Percentiles rank a stretch among this genome's conserved stretches.
phyloP scores from a whole-genome alignment of 805 yeast genomes.

The Barnettozyma salicaria region DNA sequence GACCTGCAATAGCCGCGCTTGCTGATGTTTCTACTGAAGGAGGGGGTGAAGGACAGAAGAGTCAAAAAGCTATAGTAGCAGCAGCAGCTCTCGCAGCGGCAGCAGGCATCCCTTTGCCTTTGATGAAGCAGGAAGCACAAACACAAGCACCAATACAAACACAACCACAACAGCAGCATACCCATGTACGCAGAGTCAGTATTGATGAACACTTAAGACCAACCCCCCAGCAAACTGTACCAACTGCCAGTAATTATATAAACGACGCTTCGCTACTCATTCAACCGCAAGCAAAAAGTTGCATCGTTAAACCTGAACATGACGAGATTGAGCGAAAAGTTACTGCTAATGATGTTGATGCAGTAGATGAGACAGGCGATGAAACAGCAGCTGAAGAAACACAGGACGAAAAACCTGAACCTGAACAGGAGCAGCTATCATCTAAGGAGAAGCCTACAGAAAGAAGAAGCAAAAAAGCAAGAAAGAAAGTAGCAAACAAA shows the following conservation, averaged over 20 bases:
- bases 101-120: constrained; percentile 67
- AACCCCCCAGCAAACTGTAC: not conserved
- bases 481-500: constrained; percentile 11
- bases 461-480: constrained; percentile 11
- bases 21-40: constrained; percentile 22
- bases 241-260: too few species aligned
- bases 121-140: constrained; percentile 16
- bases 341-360: constrained; percentile 6
- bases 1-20: constrained; percentile 41
- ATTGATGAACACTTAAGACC: constrained; percentile 16
- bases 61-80: constrained; percentile 55
- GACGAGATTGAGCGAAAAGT: constrained; percentile 10
- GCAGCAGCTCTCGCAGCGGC: constrained; percentile 84
- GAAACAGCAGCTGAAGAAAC: constrained; percentile 13
- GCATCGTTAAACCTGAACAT: too few species aligned
- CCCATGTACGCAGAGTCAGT: constrained; percentile 2
- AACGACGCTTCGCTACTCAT: too few species aligned
- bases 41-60: constrained; percentile 15
- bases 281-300: too few species aligned
- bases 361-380: constrained; percentile 9
- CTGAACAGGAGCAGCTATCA: constrained; percentile 4
- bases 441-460: too few species aligned
- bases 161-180: not conserved
- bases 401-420: constrained; percentile 12
- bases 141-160: not conserved